Conservation (phyloP, 768 basidiomycete species). For the Kondoa malvinella region DNA sequence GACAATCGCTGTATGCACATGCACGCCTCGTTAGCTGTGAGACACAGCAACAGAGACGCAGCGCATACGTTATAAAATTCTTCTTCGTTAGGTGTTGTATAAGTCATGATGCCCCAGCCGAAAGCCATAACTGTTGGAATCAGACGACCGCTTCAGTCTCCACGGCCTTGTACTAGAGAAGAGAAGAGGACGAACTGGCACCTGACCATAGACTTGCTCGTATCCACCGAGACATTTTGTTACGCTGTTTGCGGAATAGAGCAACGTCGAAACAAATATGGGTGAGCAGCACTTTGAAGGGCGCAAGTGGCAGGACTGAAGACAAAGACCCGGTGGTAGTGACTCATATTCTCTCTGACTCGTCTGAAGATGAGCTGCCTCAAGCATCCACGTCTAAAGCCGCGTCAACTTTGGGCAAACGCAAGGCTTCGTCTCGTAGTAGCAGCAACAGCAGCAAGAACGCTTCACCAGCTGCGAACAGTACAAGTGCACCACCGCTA, state of each 20-base stretch:
- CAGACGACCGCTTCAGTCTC: too few relatives aligned
- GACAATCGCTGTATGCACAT: neutral
- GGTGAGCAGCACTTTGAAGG: too few relatives aligned
- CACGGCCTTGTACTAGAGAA: neutral
- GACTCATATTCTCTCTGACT: too few relatives aligned
- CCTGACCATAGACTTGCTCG: neutral
- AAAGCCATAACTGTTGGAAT: neutral
- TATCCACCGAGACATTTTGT: neutral
- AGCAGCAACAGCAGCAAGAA: neutral
- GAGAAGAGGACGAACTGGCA: neutral
- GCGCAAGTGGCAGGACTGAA: too few relatives aligned
- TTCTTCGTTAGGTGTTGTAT: neutral
- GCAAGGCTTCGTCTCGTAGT: neutral
- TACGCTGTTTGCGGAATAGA: too few relatives aligned
- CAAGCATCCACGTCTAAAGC: too few relatives aligned
- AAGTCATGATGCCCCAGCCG: neutral
- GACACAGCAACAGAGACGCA: neutral
- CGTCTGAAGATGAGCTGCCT: too few relatives aligned
- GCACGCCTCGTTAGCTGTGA: neutral
- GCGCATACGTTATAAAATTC: neutral
- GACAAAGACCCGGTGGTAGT: too few relatives aligned
- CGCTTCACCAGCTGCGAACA: neutral
- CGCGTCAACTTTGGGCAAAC: neutral
- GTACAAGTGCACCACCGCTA: neutral
- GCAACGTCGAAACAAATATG: too few relatives aligned